These are phyloP conservation scores for Chlamydomonas applanata DNA, from an alignment of 139 green algal species.

Conservation along the genomic window DNA sequence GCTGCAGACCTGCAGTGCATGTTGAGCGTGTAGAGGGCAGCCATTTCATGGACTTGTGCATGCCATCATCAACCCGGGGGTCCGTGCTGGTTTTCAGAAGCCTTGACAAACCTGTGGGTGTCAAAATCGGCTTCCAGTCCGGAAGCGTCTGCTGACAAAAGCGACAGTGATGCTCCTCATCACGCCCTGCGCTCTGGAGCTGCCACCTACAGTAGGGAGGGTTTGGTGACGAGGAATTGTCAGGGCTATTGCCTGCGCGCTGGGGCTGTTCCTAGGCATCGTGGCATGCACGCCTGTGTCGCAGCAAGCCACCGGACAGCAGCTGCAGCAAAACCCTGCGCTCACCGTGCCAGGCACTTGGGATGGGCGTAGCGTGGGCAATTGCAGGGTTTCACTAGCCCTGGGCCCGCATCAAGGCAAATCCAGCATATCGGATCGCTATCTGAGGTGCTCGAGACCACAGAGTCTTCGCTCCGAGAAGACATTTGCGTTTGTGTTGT, in stretches of 20 bases:
- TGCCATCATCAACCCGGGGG: no score
- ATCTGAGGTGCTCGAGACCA: no score
- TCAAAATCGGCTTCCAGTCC: slow-evolving; percentile 8
- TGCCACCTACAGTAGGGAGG: slow-evolving; percentile 1
- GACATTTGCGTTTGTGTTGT: neutral
- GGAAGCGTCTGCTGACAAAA: neutral
- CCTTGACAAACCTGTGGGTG: no score
- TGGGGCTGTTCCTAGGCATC: no score
- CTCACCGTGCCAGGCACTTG: slow-evolving; percentile 1
- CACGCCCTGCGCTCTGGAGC: slow-evolving; percentile 12
- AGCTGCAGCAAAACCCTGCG: no score
- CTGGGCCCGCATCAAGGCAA: neutral
- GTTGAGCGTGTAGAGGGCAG: no score
- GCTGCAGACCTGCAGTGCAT: neutral
- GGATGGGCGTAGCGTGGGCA: neutral
- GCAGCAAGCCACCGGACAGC: no score
- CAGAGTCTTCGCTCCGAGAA: neutral
- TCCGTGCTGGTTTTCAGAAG: no score
- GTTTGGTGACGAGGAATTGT: neutral
- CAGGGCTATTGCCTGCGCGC: no score
- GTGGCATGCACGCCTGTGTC: no score
- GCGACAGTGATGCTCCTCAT: slow-evolving; percentile 7
- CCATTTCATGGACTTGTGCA: no score
- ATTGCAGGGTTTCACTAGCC: slow-evolving; percentile 4
- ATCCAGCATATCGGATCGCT: slow-evolving; percentile 7